Base-by-base conservation (phyloP, 768 basidiomycete genomes). In the Rhizopogon vesiculosus region DNA sequence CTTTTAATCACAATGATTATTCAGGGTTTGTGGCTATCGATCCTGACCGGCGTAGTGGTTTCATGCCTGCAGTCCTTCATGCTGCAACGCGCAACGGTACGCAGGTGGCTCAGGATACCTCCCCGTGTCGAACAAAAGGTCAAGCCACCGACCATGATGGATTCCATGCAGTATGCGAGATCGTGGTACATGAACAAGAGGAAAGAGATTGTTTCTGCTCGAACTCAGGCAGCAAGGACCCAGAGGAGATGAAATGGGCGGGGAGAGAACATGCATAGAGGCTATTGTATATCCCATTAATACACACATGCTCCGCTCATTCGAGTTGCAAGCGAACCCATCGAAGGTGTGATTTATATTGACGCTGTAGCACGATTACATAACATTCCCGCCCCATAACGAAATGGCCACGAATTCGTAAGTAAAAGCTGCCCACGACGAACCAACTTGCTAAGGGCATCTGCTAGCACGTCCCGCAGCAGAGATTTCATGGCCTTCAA, bases 21-120 rank as follows among this genome's bases (percentile, higher is more conserved):
- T 5, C 51, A 87, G 84, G 86, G 82, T 12, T 62, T 86, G 44
- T 74, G 82, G 58, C 61, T 87, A 54, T 83, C 85, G 69, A 74
- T 86, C 70, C 65, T 78, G 3, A 74, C 79, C 41, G 79, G 83
- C 56, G 76, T 82, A 64, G 0, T 57, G 3, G 44, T 78, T 54
- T 74, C 81, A 33, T 67, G 76, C 38, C 29, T 76, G 10, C 86
- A 88, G 62, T 76, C 79, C 5, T 29, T 67, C 8, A 7, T 81
- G 48, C 68, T 87, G 22, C 76, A 76, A 38, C 59, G 66, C 8
- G 70, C 74, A 19, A 64, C 68, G 7, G 67, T 83, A 41, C 77
- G 82, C 35, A 66, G 65, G 28, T 48, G 63, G 9, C 65, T 80
- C 25, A 61, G 64, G 48, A 71, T 79, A 56, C 70, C 72, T 2